Evolutionary conservation across 305 asterid species (phyloP), one percentile per base, ranked within the genome.

Genomic region (Petunia hybrid): DNA sequence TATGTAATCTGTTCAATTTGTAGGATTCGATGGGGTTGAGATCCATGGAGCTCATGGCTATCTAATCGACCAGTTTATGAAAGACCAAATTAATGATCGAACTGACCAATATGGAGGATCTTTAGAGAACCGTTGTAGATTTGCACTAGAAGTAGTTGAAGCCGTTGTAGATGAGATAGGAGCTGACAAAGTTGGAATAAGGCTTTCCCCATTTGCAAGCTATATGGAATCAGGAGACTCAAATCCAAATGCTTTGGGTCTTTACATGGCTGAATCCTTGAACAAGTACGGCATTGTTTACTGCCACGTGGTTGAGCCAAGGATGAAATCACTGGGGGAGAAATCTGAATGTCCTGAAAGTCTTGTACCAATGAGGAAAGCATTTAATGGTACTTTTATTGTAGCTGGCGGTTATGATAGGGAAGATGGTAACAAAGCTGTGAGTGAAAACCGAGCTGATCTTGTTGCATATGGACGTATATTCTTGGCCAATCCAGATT

Each of bases 271-370:
- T 5, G 71, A 79, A 80, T 75, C 77, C 3, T 61, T 84, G 46
- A 84, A 80, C 4, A 57, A 80, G 6, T 84, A 64, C 38, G 55
- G 61, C 78, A 77, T 87, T n/a, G 76, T 83, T 8, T 89, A 89
- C 78, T 81, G 86, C 76, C 85, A 76, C 13, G 69, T 88, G 85
- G 70, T 89, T 12, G 91, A 89, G 53, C 90, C 89, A 0, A 80
- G 83, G 42, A 40, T 79, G 78, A 51, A 43, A 51, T 7, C 66
- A 2, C 9, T 31, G 9, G 60, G 59, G 2, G 57, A 78, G 4
- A 75, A 69, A 3, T 0, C 38, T 13, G 85, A 59, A 45, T 73
- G 85, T n/a, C 4, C 0, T 1, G 82, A 70, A 59, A 78, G 79
- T 43, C 85, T 84, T 62, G 59, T 60, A 36, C 83, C 78, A 0